Conservation (phyloP, 495 filamentous ascomycete genomes). For the Podospora australis region DNA sequence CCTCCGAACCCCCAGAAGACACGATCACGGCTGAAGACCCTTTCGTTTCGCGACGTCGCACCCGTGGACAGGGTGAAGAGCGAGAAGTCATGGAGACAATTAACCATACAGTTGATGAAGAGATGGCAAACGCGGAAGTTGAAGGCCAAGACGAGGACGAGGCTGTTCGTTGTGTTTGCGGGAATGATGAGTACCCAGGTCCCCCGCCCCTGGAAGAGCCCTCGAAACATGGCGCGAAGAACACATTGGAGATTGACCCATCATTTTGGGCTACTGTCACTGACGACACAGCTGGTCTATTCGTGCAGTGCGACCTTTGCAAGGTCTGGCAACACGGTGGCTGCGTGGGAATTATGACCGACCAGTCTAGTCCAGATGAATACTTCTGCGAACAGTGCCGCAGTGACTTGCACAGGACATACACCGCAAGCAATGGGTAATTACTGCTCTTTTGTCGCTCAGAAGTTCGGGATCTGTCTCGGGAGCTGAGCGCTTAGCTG, state of each 20-base stretch:
- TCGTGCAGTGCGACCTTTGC: constrained; percentile 95
- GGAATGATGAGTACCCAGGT: constrained; percentile 89
- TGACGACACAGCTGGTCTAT: constrained; percentile 88
- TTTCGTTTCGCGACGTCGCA: constrained; percentile 51
- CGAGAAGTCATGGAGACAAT: constrained; percentile 47
- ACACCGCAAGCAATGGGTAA: constrained; percentile 77
- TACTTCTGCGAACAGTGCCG: constrained; percentile 97
- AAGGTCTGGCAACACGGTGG: constrained; percentile 99
- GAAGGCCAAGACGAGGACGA: constrained; percentile 84
- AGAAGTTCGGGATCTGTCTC: constrained; percentile 6
- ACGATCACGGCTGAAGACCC: constrained; percentile 52
- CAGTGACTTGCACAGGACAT: constrained; percentile 81
- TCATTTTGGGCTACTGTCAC: constrained; percentile 62
- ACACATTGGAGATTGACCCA: constrained; percentile 44
- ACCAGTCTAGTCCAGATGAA: constrained; percentile 84
- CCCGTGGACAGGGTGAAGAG: constrained; percentile 59
- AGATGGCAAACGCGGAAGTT: constrained; percentile 48
- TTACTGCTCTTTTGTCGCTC: constrained; percentile 25
- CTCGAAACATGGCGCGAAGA: constrained; percentile 44
- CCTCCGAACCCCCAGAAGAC: constrained; percentile 77
- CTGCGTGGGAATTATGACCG: constrained; percentile 95
- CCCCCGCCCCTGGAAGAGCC: constrained; percentile 64
- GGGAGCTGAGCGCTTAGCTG: constrained; percentile 23
- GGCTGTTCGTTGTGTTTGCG: constrained; percentile 90
- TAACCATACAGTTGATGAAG: no score